phyloP scores from a whole-genome alignment of 75 land plant species.

The Sequoia sempervirens region DNA sequence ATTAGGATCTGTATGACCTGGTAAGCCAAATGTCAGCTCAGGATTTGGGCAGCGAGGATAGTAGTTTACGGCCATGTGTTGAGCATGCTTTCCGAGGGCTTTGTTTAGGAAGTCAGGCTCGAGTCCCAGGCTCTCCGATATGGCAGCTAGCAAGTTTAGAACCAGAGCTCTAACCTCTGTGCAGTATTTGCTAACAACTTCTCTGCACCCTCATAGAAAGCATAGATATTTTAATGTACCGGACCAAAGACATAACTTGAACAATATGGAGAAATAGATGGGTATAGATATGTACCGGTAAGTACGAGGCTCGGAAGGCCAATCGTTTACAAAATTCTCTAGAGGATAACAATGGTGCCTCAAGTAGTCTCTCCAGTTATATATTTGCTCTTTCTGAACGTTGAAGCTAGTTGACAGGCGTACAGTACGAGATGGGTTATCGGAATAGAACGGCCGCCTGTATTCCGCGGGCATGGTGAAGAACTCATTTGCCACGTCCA shows the following conservation, averaged over 20 bases:
- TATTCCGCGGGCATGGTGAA: slow-evolving; percentile 37
- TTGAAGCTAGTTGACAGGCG: slow-evolving; percentile 46
- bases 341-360: slow-evolving; percentile 46
- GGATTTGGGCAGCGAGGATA: slow-evolving; percentile 78
- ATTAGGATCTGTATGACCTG: slow-evolving; percentile 55
- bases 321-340: slow-evolving; percentile 27
- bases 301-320: slow-evolving; percentile 37
- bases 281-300: slow-evolving; percentile 20
- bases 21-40: slow-evolving; percentile 61
- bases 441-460: slow-evolving; percentile 34
- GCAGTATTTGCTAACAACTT: slow-evolving; percentile 32
- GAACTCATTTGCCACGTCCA: slow-evolving; percentile 24
- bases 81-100: slow-evolving; percentile 41
- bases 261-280: background rate
- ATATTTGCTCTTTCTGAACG: slow-evolving; percentile 27
- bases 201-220: slow-evolving; percentile 13
- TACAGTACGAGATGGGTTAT: slow-evolving; percentile 21
- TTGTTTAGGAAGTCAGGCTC: slow-evolving; percentile 29
- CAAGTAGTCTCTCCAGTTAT: slow-evolving; percentile 36
- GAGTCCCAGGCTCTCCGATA: slow-evolving; percentile 63
- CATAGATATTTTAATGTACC: background rate
- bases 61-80: slow-evolving; percentile 63
- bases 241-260: background rate
- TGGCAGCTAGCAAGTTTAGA: slow-evolving; percentile 29
- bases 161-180: slow-evolving; percentile 25